phyloP scores from a whole-genome alignment of 495 filamentous ascomycete species.

The Penicillium lagena region DNA sequence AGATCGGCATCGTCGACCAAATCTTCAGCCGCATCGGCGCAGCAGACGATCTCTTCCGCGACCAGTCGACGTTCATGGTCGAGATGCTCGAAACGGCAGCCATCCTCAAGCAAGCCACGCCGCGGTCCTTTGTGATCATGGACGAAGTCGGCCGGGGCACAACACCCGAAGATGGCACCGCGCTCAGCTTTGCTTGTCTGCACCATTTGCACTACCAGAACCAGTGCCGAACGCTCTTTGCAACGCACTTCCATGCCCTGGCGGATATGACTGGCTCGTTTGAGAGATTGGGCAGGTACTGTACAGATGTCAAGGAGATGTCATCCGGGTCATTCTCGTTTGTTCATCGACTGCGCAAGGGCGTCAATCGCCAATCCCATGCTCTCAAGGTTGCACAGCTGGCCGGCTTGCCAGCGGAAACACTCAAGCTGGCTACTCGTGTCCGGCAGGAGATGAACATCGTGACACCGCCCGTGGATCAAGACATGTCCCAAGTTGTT shows the following conservation, averaged over 20 bases:
- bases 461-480: neutral
- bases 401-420: slow-evolving; percentile 64
- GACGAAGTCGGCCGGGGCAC: slow-evolving; percentile 95
- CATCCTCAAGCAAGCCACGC: slow-evolving; percentile 45
- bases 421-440: slow-evolving; percentile 47
- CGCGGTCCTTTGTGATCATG: slow-evolving; percentile 87
- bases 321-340: slow-evolving; percentile 66
- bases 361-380: slow-evolving; percentile 81
- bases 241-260: slow-evolving; percentile 87
- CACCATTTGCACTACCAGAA: slow-evolving; percentile 74
- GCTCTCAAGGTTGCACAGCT: slow-evolving; percentile 87
- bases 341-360: slow-evolving; percentile 70
- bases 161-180: slow-evolving; percentile 82
- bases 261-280: slow-evolving; percentile 68
- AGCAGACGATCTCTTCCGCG: slow-evolving; percentile 83
- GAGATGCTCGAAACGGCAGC: slow-evolving; percentile 52
- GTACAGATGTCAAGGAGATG: slow-evolving; percentile 80
- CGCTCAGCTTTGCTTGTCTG: slow-evolving; percentile 82
- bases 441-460: slow-evolving; percentile 19
- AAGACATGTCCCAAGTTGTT: too few relatives aligned
- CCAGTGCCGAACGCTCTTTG: slow-evolving; percentile 76
- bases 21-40: slow-evolving; percentile 90
- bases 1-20: slow-evolving; percentile 82
- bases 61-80: slow-evolving; percentile 91
- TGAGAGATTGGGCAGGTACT: slow-evolving; percentile 68